Percentiles rank a stretch among this genome's conserved stretches.
Evolutionary conservation across 257 asterid species (phyloP).

Genomic region (Rehmannia glutinosa): DNA sequence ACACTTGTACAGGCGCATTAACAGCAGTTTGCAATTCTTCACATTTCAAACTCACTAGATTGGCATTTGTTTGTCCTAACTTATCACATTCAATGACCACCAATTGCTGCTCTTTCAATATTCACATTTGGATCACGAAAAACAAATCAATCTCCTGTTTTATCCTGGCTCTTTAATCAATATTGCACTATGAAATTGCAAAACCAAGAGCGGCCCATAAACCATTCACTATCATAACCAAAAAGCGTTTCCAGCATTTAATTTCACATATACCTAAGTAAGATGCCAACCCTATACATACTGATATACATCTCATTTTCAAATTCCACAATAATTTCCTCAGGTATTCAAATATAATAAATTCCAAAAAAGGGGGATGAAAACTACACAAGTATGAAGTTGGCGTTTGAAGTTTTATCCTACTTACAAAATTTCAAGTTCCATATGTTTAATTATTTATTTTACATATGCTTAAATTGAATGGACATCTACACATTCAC

Average conservation of each 20-base stretch:
- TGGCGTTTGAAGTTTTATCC: not conserved
- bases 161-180: not conserved
- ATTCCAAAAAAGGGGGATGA: no score
- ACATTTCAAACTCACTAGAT: not conserved
- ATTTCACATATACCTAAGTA: no score
- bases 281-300: no score
- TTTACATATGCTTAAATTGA: not conserved
- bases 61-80: not conserved
- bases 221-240: not conserved
- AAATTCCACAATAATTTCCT: no score
- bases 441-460: not conserved
- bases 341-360: no score
- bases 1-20: not conserved
- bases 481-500: not conserved
- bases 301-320: no score
- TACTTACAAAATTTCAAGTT: not conserved
- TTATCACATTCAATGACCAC: not conserved
- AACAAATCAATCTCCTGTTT: not conserved
- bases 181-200: not conserved
- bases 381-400: not conserved
- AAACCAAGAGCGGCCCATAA: not conserved
- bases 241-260: no score
- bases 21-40: not conserved
- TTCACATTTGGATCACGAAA: not conserved
- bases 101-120: constrained; percentile 1